Base-by-base conservation (phyloP, 805 yeast genomes). In the Tetrapisispora fleetii region DNA sequence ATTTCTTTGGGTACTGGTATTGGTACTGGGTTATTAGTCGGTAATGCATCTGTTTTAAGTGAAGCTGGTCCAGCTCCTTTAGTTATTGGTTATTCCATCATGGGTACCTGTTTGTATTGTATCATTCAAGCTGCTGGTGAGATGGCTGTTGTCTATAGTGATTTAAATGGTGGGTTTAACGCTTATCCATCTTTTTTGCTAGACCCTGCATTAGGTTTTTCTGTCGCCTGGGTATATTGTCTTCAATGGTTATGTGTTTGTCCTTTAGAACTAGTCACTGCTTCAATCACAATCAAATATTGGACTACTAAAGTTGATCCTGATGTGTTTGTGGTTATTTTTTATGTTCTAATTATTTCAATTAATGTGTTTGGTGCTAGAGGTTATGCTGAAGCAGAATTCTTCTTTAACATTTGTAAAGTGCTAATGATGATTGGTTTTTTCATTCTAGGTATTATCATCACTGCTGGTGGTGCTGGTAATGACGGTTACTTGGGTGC, bases 21-120 rank as follows among this genome's bases (percentile, higher is more conserved):
- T 45, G 91, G 91, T 54, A 81, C 88, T 2, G 90, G 91, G 62
- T 65, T 83, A 48, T 78, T 84, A 54, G 80, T 84, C 45, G 88
- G 89, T 56, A 70, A 80, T 14, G 88, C 87, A 37, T 65, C 69
- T 18, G 75, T 84, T 2, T 71, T 84, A 53, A 60, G 66, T 32
- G 64, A 68, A 14, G 83, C 83, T 52, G 89, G 89, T 30, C 87
- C 89, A 3, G 85, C 77, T 14, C 77, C 76, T 43, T 54, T 77
- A 42, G 67, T 83, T 43, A 71, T 82, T 37, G 80, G 85, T 33
- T 80, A 77, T 59, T 69, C 74, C 30, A 60, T 79, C 46, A 78
- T 82, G 68, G 85, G 86, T 32, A 62, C 77, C 47, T 76, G 80
- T 64, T 74, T 83, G 50, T 78, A 75, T 53, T 74, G 78, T 59